Conservation (phyloP, 306 rosid species). For the Castanea mollissima region DNA sequence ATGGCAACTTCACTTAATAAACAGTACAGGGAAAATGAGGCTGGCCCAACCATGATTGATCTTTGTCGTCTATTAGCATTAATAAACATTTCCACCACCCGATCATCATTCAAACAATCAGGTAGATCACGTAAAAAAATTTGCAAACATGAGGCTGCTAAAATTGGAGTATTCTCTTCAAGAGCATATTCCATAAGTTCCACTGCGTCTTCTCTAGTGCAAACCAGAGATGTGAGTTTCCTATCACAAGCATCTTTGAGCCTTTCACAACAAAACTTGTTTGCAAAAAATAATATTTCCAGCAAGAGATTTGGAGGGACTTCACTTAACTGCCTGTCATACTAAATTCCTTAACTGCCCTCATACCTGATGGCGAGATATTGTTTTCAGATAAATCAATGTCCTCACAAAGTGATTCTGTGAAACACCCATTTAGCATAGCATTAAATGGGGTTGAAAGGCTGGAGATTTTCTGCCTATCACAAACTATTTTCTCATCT, state of each 20-base stretch:
- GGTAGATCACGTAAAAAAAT: conserved; percentile 72
- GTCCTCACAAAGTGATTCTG: conserved; percentile 71
- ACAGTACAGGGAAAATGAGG: conserved; percentile 73
- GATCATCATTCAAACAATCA: conserved; percentile 57
- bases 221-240: conserved; percentile 68
- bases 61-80: conserved; percentile 57
- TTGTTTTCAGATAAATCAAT: conserved; percentile 78
- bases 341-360: conserved; percentile 65
- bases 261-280: conserved; percentile 74
- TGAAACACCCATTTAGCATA: conserved; percentile 83
- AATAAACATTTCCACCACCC: conserved; percentile 62
- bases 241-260: conserved; percentile 81
- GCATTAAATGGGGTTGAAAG: conserved; percentile 83
- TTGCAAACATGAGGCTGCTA: conserved; percentile 84
- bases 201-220: conserved; percentile 71
- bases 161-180: conserved; percentile 63
- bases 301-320: conserved; percentile 63
- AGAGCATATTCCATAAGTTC: conserved; percentile 82
- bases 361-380: conserved; percentile 73
- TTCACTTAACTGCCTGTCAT: conserved; percentile 51
- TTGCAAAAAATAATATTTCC: conserved; percentile 78
- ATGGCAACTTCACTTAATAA: conserved; percentile 78
- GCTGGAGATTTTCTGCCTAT: conserved; percentile 72
- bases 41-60: conserved; percentile 68
- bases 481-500: conserved; percentile 73